Base-by-base conservation (phyloP, 192 early-diverging fungal genomes). In the Entrophospora sp. region DNA sequence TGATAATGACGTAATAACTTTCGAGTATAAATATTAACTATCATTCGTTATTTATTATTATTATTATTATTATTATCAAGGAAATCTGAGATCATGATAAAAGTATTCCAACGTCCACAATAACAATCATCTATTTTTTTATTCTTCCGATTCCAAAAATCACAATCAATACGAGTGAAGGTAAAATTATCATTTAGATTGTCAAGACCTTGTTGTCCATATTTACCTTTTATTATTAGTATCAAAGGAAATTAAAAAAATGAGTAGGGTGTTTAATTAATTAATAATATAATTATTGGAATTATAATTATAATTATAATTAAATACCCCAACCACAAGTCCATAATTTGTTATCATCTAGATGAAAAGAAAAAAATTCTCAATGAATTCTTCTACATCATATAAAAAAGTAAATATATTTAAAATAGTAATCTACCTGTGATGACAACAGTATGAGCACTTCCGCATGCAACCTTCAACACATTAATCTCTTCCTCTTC, bases 391-490 rank as follows among this genome's bases (percentile, higher is more conserved):
- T 57, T 36, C 3, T n/a, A 20, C 4, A 35, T 37, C 12, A 22
- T 16, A 5, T 35, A 10, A 16, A 3, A 36, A 12, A 6, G 7
- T 30, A 22, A 8, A 20, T 18, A 4, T 36, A 5, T 13, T 5
- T 18, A 38, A 27, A 4, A 16, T 43, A 4, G 8, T 53, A 5
- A 27, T 24, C 56, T 71, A 72, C 75, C 75, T 66, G 72, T 71
- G 28, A 76, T 20, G 3, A 64, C 60, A 12, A 70, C 66, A 18
- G 63, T 46, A 51, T 76, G 75, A 3, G 75, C 65, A 16, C 48
- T 52, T 5, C 75, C 75, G 36, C 75, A 76, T 6, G 69, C 51
- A 30, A 76, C 71, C 18, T 59, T 52, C 7, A 65, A 51, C 3
- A 76, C 49, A 43, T 44, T 61, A 30, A 73, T 49, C 5, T 70